Conservation (phyloP, 1,284 basidiomycete genomes). For the Retiboletus fuscus region DNA sequence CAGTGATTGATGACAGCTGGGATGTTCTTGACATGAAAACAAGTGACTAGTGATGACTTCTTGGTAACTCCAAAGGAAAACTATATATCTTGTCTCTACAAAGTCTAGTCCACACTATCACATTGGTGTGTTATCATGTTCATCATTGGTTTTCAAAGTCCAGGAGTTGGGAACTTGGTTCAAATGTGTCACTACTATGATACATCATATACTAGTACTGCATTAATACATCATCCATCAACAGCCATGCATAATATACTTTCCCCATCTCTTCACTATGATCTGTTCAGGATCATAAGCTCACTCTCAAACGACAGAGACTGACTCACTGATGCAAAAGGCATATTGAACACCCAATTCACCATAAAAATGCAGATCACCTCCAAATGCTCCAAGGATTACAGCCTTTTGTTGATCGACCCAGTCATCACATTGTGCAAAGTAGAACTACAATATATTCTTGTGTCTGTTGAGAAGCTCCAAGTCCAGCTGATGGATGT, state of each 20-base stretch:
- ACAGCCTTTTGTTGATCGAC: conserved; percentile 62
- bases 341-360: conserved; percentile 65
- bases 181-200: too few relatives aligned
- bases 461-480: conserved; percentile 54
- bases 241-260: conserved; percentile 61
- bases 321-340: conserved; percentile 69
- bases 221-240: too few relatives aligned
- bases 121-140: too few relatives aligned
- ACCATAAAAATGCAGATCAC: conserved; percentile 56
- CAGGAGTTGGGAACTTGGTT: too few relatives aligned
- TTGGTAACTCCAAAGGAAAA: too few relatives aligned
- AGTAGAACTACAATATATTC: conserved; percentile 63
- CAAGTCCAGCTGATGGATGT: conserved; percentile 62
- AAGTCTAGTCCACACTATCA: too few relatives aligned
- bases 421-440: conserved; percentile 69
- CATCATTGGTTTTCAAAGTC: too few relatives aligned
- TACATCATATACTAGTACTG: too few relatives aligned
- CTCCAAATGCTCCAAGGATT: conserved; percentile 54
- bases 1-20: too few relatives aligned
- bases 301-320: not conserved
- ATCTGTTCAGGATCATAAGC: conserved; percentile 50
- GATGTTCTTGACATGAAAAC: too few relatives aligned
- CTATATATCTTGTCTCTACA: too few relatives aligned
- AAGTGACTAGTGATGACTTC: too few relatives aligned
- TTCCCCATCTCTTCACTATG: conserved; percentile 62